Base-by-base conservation (phyloP, 2,329 filamentous ascomycete species). In the Colletotrichum caudatum region DNA sequence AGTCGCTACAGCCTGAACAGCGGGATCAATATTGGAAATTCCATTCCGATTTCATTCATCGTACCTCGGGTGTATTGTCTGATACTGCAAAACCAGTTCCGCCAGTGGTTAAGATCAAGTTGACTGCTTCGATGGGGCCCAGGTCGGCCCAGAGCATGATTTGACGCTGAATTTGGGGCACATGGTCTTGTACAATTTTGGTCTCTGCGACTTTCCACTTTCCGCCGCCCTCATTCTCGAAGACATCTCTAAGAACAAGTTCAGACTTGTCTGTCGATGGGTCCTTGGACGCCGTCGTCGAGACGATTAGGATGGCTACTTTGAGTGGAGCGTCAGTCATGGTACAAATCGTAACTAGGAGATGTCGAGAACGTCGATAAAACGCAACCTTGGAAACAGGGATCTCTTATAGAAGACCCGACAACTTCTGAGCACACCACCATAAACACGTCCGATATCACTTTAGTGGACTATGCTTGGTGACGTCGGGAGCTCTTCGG, bases 21-120 rank as follows among this genome's bases (percentile, higher is more conserved):
- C 33, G 18, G 18, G 5, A 53, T 53, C 9, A 51, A 53, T 51
- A 51, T 20, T 14, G 20, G 16, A 62, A 2, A 23, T 9, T 37
- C n/a, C 12, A 23, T 1, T 26, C 14, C 16, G 6, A 11, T 3
- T 54, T 54, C 7, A 46, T 35, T 35, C 1, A 29, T 11, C 64
- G 1, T 80, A 95, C 94, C 87, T 98, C 96, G 2, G 96, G 96
- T 0, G 96, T 99, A 53, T 88, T 86, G 83, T 99, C 96, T 66
- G 92, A 89, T 14, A 90, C 85, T 9, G 96, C 92, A 81, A 99
- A 99, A 0, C 96, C 96, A 1, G 96, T 99, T 2, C 96, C 96
- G 29, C 96, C 96, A 8, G 94, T 97, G 0, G 94, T 95, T 58
- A 98, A 81, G 71, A 99, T 89, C 69, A 98, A 82, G 81, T 97